These are phyloP conservation scores for Alternaria sp. DNA, from an alignment of 2,329 filamentous ascomycete genomes.

Conservation along the genomic window DNA sequence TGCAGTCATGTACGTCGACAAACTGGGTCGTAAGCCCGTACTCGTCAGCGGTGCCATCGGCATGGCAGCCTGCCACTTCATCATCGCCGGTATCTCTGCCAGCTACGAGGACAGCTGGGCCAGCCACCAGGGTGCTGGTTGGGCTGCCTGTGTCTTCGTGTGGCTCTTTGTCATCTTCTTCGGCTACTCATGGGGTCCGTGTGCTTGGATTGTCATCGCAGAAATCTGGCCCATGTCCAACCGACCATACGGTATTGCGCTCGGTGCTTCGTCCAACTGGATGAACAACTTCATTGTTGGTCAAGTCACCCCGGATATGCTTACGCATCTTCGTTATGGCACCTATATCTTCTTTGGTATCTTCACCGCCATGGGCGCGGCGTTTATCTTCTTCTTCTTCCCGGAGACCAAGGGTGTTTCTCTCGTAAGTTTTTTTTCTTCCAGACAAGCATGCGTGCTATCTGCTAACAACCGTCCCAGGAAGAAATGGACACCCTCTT, in stretches of 20 bases:
- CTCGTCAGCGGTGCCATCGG: slow-evolving; percentile 69
- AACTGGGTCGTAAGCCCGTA: slow-evolving; percentile 69
- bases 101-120: slow-evolving; percentile 66
- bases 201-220: slow-evolving; percentile 75
- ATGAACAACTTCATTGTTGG: slow-evolving; percentile 68
- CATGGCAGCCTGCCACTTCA: slow-evolving; percentile 73
- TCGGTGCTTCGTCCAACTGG: slow-evolving; percentile 63
- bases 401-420: slow-evolving; percentile 62
- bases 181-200: slow-evolving; percentile 77
- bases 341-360: slow-evolving; percentile 75
- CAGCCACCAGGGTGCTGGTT: slow-evolving; percentile 66
- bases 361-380: slow-evolving; percentile 68
- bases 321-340: slow-evolving; percentile 69
- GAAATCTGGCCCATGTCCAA: slow-evolving; percentile 77
- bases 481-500: slow-evolving; percentile 71
- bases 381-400: slow-evolving; percentile 59
- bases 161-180: slow-evolving; percentile 80
- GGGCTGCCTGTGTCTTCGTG: slow-evolving; percentile 72
- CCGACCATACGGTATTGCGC: slow-evolving; percentile 70
- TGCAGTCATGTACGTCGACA: slow-evolving; percentile 70
- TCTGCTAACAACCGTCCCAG: slow-evolving; percentile 39
- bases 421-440: slow-evolving; percentile 41
- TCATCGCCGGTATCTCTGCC: slow-evolving; percentile 73
- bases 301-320: slow-evolving; percentile 73
- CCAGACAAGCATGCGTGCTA: too few species aligned